Evolutionary conservation across 768 basidiomycete species (phyloP), one percentile per base, ranked within the genome.

Genomic region (Austroboletus festivus): DNA sequence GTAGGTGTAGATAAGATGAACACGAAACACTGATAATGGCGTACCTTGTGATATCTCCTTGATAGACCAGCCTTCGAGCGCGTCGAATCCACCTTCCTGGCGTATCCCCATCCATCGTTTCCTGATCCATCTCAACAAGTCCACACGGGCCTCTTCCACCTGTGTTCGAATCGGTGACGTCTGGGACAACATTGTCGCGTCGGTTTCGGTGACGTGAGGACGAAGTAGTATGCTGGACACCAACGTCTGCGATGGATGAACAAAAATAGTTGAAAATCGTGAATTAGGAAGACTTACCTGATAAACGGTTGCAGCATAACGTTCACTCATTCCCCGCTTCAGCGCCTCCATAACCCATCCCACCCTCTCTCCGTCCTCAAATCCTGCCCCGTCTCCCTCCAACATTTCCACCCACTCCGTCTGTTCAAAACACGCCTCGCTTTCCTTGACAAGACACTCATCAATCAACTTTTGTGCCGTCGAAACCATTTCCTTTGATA

Each of bases 51-150:
- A 65, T 34, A 98, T 91, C 61, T 97, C 95, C 63, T 91, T 86
- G 46, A 94, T 64, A 0, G 87, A 83, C 91, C 92, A 96, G 4
- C 76, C 77, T 42, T 95, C 91, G n/a, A 98, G 73, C 4, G 69
- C 62, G 43, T 86, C 84, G 57, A 97, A 95, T 0, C 89, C 90
- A n/a, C 81, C 80, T 43, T 83, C 82, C 42, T 85, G 81, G 12
- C 85, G 76, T 23, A 93, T 79, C 12, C 72, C 76, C 38, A 85
- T 60, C 92, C 91, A 96, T 4, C 87, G 79, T 50, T 83, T 82
- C 8, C 81, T 80, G 47, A 97, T 78, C 79, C 89, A 93, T 37
- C 72, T 54, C n/a, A 69, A 1, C 22, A 67, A 44, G 46, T 67
- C 66, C 4, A 67, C 47, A 9, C 76, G 78, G 4, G 87, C 76